Base-by-base conservation (phyloP, 257 asterid species). In the Catharanthus roseus region DNA sequence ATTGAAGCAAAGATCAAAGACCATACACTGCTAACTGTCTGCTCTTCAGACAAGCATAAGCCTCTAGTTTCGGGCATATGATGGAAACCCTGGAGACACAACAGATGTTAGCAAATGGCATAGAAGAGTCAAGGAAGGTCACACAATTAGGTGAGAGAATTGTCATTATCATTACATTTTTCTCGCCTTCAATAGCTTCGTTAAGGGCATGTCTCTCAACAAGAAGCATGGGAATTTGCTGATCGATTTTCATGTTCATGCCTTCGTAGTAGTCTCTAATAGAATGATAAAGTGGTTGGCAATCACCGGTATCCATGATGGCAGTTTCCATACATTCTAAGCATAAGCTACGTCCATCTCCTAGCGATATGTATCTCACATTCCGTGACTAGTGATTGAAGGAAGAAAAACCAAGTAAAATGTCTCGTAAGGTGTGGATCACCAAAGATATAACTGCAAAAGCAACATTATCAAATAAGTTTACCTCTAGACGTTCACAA, bases 21-120 rank as follows among this genome's bases (percentile, higher is more conserved):
- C 36, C 95, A 80, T 88, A 92, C 98, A 77, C 98, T 88, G 67
- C 93, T 82, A 73, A 92, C 96, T 5, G 96, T 90, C 81, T 91
- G 98, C 90, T 95, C 99, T 75, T 95, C 99, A 1, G 99, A 92
- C 65, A 95, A 86, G 86, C 99, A 95, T 66, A 95, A 81, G 28
- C 99, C 98, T 83, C 99, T 86, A 10, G 98, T 95, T 81, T 92
- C 98, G 28, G 99, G 99, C 93, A 88, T 86, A 86, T 92, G 98
- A 86, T 90, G 99, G 74, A 87, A 83, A 51, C 98, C 99, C 99
- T 95, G 87, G 6, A 69, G 62, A 64, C 44, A 55, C 13, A 47
- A 31, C 21, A 44, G 21, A 10, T 9, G 55, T 82, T 45, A 82
- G 70, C 65, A 16, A 21, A 54, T 65, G 50, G 55, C 63, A 21